Evolutionary conservation across 208 protist genomes (phyloP), one percentile per base, ranked within the genome.

Genomic region (Crithidia thermophila): DNA sequence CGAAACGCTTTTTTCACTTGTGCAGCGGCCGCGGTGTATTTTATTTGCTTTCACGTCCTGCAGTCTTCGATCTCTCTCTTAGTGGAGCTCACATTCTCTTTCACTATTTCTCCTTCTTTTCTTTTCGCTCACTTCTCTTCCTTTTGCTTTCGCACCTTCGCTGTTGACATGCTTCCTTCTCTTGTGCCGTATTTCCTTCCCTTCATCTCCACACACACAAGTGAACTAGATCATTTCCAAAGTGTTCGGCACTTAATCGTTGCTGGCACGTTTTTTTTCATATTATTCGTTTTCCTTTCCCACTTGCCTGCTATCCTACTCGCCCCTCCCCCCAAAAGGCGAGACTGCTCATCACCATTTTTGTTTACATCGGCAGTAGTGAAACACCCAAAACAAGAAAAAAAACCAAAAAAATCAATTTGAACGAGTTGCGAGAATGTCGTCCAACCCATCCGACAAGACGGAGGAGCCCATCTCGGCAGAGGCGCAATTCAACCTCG

Each of bases 401-500:
- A 71, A 9, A 62, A 49, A 71, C 4, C 28, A 3, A 64, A n/a
- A 64, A 3, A 46, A 37, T 8, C 10, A 45, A 28, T 9, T 34
- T 28, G 27, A 20, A 36, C n/a, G 31, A 50, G 7, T 43, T 70
- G 28, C 45, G 21, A 21, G 7, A 43, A 72, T 84, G 62, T 85
- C 64, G 51, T 45, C 28, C 14, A 55, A 76, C 21, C 27, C 63
- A 16, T 68, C 18, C n/a, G 71, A 81, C 37, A 53, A 59, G 13
- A 71, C 49, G 25, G 59, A 74, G 25, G 60, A 60, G 61, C 23
- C 56, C n/a, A n/a, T n/a, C n/a, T 52, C 69, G 37, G 43, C 69
- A 3, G 69, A 75, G 53, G 69, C 64, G n/a, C 75, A 77, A 67
- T 82, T 79, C 67, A 82, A 83, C 57, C 62, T 75, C 25, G 62